Evolutionary conservation across 495 filamentous ascomycete species (phyloP), one percentile per base, ranked within the genome.

Genomic region (Cercophora newfieldiana): DNA sequence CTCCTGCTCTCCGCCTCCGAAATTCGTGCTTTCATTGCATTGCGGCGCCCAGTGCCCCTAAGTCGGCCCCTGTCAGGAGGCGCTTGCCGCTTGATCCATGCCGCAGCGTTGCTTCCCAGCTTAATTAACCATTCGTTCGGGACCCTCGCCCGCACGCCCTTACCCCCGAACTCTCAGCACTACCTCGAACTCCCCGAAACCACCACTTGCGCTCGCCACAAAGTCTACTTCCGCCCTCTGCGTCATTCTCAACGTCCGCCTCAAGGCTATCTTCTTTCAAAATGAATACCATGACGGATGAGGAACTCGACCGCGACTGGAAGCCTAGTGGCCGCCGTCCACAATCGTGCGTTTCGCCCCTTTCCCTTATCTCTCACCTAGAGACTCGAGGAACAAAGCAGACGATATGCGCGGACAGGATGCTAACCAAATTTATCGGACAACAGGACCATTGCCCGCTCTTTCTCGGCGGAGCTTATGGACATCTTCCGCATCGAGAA

Each of bases 401-500:
- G 21, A n/a, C 19, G 50, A 53, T 53, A 53, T 8, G 50, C 19
- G 19, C 50, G 30, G 21, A 30, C 14, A 22, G 28, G 26, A 31
- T 54, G 31, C 59, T 29, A 12, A 48, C 74, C 71, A 25, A 61
- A 61, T 26, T 18, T 47, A 30, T 0, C 26, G 22, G 10, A 44
- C 37, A 44, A 50, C 79, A 97, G 94, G 64, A 94, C 91, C 62
- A 88, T 97, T 76, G 94, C 93, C 25, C 89, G 89, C 63, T 90
- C 88, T 63, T 97, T 98, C 82, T 92, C 92, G 30, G 81, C 88
- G 25, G 90, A 91, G 72, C 84, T 98, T 61, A 91, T 96, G 79
- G 91, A 93, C 75, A 89, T 93, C 66, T 98, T 98, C 77, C 85
- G 88, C 69, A 88, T 95, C 70, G 90, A 96, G 69, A 90, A 89